Evolutionary conservation across 1,139 yeast genomes (phyloP), one percentile per base, ranked within the genome.

Genomic region (Taphrina communis): DNA sequence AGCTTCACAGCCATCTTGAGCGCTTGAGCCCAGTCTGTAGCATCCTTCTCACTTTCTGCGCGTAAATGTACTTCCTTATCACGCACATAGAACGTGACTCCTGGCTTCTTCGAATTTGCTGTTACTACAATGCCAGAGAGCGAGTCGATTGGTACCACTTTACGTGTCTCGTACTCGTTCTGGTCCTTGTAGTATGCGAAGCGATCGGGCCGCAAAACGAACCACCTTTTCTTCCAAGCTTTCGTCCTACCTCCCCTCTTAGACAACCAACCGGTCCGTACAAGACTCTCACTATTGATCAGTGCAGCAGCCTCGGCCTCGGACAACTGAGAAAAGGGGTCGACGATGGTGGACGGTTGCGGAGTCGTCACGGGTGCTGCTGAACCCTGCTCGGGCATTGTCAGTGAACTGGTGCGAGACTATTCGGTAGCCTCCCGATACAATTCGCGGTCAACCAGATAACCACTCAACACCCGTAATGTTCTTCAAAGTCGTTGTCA

Each of bases 111-210:
- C 17, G 38, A 25, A n/a, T 44, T 9, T 8, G 42, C 8, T 46
- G 36, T 42, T 50, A 39, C 12, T 25, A 44, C 39, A 42, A 80
- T 78, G 5, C 81, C 78, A 74, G 80, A 75, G 46, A 81, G 76
- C 46, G 80, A 80, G 39, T 76, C 75, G 7, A 78, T 74, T 7
- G 78, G 77, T 21, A 85, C 79, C 12, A 86, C 86, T 63, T 78
- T 80, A 57, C 81, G 78, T 0, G 88, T 86, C 74, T 85, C 84
- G 75, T 85, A 82, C 74, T 86, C 90, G 7, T 81, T 77, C 17
- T 82, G 80, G 73, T 86, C 87, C 74, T 85, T 85, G 75, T 86
- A 86, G 75, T 84, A 85, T 17, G 86, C 80, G 50, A 86, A 78
- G 74, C 85, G 89, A 63, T 82, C 80, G 21, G 79, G 79, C 51